A percentile compares a stretch with the other conserved stretches of the same genome.
Conservation (phyloP, 768 basidiomycete species). For the Russula olivacea region DNA sequence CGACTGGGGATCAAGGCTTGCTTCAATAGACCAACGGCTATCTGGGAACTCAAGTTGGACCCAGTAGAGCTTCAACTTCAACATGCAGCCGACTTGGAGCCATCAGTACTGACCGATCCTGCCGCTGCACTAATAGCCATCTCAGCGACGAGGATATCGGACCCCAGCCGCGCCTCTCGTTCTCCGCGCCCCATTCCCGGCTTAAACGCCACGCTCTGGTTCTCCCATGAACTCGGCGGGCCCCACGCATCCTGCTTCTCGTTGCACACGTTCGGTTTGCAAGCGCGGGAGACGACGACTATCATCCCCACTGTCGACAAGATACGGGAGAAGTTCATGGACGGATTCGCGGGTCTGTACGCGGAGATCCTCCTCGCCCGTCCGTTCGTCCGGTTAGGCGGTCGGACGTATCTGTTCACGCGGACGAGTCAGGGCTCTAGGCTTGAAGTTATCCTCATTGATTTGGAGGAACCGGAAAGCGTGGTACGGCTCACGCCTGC, state of each 20-base stretch:
- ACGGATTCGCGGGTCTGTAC: constrained; percentile 34
- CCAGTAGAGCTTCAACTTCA: neutral
- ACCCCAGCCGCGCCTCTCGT: constrained; percentile 15
- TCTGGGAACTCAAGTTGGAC: constrained; percentile 28
- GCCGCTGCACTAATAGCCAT: neutral
- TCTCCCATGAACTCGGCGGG: constrained; percentile 32
- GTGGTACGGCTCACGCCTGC: constrained; percentile 19
- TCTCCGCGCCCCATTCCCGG: constrained; percentile 25
- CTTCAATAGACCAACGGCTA: constrained; percentile 28
- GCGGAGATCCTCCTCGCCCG: constrained; percentile 27
- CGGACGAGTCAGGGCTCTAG: constrained; percentile 27
- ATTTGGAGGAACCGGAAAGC: constrained; percentile 17
- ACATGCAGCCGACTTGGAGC: neutral
- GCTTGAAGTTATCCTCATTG: constrained; percentile 26
- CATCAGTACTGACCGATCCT: neutral
- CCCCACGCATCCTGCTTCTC: constrained; percentile 30
- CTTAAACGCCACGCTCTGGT: constrained; percentile 26
- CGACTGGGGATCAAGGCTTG: constrained; percentile 33
- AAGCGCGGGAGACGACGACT: constrained; percentile 12
- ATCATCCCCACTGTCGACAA: constrained; percentile 25
- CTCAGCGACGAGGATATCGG: constrained; percentile 16
- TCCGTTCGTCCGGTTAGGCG: constrained; percentile 27
- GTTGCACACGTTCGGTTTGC: constrained; percentile 26
- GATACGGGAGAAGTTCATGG: constrained; percentile 10
- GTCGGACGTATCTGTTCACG: constrained; percentile 19